These are phyloP conservation scores for Mytilinidion resinicola DNA, from an alignment of 495 filamentous ascomycete genomes.

Conservation along the genomic window DNA sequence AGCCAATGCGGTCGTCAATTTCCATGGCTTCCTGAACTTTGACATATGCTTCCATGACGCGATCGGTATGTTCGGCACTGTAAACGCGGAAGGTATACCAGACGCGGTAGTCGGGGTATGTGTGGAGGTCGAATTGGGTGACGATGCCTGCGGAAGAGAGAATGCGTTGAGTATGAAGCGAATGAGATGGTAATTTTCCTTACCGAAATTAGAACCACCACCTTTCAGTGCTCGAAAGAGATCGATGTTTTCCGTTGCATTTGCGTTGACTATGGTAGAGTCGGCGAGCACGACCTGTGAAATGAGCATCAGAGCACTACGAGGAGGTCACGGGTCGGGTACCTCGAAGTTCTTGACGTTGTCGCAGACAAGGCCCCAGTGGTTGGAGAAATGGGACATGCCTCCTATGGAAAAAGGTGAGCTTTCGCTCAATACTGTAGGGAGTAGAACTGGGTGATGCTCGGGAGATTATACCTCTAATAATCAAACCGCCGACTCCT, in stretches of 20 bases:
- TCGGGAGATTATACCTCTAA: no score
- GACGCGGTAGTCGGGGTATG: conserved; percentile 4
- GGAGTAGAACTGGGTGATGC: no score
- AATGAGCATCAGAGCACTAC: neutral
- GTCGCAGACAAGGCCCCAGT: conserved; percentile 9
- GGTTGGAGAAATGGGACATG: conserved; percentile 9
- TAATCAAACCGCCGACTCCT: no score
- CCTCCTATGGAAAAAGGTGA: conserved; percentile 4
- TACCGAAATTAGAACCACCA: conserved; percentile 19
- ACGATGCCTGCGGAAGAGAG: conserved; percentile 8
- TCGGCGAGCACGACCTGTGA: conserved; percentile 15
- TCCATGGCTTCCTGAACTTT: conserved; percentile 10
- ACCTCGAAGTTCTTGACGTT: conserved; percentile 17
- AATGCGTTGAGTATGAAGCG: neutral
- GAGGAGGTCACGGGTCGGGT: neutral
- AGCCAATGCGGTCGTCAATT: conserved; percentile 7
- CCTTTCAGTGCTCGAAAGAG: conserved; percentile 17
- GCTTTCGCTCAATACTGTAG: no score
- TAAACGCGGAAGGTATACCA: conserved; percentile 4
- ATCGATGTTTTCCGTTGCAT: conserved; percentile 4
- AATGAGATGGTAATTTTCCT: neutral
- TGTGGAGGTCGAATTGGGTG: conserved; percentile 9
- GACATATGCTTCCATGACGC: conserved; percentile 6
- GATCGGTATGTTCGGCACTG: neutral
- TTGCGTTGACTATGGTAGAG: conserved; percentile 11